Base-by-base conservation (phyloP, 805 yeast species). In the Candida coquimbonensis region DNA sequence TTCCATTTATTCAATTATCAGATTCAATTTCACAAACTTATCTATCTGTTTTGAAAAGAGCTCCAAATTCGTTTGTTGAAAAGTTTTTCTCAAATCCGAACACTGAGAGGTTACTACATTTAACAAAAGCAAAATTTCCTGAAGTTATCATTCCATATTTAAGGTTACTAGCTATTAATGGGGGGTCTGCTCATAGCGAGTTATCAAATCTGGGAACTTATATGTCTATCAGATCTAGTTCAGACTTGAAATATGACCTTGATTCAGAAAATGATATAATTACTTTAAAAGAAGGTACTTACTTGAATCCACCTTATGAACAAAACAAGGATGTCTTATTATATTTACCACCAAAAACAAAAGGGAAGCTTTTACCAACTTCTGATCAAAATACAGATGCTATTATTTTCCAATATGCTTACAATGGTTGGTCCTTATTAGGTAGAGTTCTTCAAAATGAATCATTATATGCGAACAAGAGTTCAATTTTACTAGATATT, bases 351-450 rank as follows among this genome's bases (percentile, higher is more conserved):
- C 59, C 66, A 49, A 81, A 81, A 3, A 85, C 96, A 0, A 75
- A 70, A 45, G 97, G 91, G 3, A 82, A 83, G 52, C 63, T 87
- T 4, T 63, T 90, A 29, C 81, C 87, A 1, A 70, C 77, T 4
- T 57, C 66, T 3, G 63, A 67, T 13, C 63, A 64, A 25, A 59
- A 65, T 8, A 53, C 66, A 9, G 59, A 55, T 33, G 65, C 68
- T 16, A 84, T 85, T 4, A 74, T 87, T 21, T 89, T 93, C 66
- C 66, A 82, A 26, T 78, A 83, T 59, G 72, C 74, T 4, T 88
- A 81, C 60, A 86, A 81, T 57, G 97, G 97, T 1, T 89, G 97
- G 96, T 76, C 95, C 0, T 64, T 85, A 26, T 55, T 91, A 16
- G 97, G 97, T 2, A 74, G 95, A 55, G 66, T 86, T 0, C 62